These are phyloP conservation scores for Claviceps monticola DNA, from an alignment of 2,329 filamentous ascomycete genomes.

Conservation along the genomic window DNA sequence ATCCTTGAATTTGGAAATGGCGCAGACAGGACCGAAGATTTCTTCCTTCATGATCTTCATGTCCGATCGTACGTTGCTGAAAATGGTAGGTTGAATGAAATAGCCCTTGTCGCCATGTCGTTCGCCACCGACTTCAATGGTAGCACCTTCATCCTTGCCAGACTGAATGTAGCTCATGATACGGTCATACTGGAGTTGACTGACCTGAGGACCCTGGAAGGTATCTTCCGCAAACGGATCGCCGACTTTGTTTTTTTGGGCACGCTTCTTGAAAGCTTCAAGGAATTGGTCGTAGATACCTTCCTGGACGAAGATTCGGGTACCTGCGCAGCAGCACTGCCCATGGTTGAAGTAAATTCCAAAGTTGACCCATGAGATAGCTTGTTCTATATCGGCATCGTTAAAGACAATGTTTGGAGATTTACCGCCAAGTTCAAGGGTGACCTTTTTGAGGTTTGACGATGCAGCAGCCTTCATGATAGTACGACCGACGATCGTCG, in stretches of 20 bases:
- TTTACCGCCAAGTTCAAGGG: slow-evolving; percentile 68
- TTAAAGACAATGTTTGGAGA: slow-evolving; percentile 69
- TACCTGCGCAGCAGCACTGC: slow-evolving; percentile 60
- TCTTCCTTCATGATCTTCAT: slow-evolving; percentile 92
- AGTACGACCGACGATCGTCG: slow-evolving; percentile 55
- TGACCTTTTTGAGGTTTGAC: slow-evolving; percentile 73
- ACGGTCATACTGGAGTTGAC: slow-evolving; percentile 72
- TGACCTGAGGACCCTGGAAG: slow-evolving; percentile 83
- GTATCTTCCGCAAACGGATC: slow-evolving; percentile 68
- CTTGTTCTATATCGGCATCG: slow-evolving; percentile 63
- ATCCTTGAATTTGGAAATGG: slow-evolving; percentile 74
- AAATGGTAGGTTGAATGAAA: slow-evolving; percentile 88
- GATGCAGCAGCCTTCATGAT: slow-evolving; percentile 71
- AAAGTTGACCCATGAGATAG: slow-evolving; percentile 66
- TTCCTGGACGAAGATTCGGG: slow-evolving; percentile 76
- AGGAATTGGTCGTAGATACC: slow-evolving; percentile 81
- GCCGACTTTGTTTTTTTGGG: slow-evolving; percentile 61
- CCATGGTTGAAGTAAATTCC: slow-evolving; percentile 54
- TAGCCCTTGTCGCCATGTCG: slow-evolving; percentile 62
- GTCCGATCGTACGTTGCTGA: slow-evolving; percentile 63
- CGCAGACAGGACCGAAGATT: slow-evolving; percentile 81
- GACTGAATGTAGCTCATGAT: slow-evolving; percentile 73
- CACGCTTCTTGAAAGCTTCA: slow-evolving; percentile 63
- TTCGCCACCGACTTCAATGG: slow-evolving; percentile 39
- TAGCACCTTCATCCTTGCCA: slow-evolving; percentile 45